A percentile compares a stretch with the other conserved stretches of the same genome.
Evolutionary conservation across 805 yeast species (phyloP).

Genomic region (Tetrapisispora pingtungensis): DNA sequence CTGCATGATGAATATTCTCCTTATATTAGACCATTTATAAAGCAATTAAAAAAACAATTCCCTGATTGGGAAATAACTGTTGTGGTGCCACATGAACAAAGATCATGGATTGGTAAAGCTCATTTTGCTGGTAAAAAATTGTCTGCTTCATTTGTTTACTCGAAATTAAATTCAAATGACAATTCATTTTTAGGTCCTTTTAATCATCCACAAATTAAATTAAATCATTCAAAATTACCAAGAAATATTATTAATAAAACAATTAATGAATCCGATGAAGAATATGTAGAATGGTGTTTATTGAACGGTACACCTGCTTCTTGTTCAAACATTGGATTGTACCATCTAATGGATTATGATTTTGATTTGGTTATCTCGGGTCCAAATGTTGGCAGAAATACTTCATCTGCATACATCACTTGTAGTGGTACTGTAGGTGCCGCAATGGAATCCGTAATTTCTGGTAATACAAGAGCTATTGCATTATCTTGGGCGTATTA

Average conservation of each 20-base stretch:
- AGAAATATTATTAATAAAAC: constrained; percentile 12
- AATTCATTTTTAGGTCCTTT: constrained; percentile 62
- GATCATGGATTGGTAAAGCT: constrained; percentile 98
- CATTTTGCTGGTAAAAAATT: constrained; percentile 74
- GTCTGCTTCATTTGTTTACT: constrained; percentile 52
- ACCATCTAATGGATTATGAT: constrained; percentile 47
- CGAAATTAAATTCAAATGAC: constrained; percentile 37
- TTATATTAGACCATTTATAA: constrained; percentile 71
- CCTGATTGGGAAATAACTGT: constrained; percentile 83
- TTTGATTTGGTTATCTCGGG: constrained; percentile 88
- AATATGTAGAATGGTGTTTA: constrained; percentile 70
- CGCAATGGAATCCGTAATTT: constrained; percentile 82
- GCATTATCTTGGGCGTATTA: constrained; percentile 84
- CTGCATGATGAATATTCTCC: constrained; percentile 72
- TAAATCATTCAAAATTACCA: constrained; percentile 22
- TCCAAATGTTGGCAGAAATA: constrained; percentile 91
- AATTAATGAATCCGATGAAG: constrained; percentile 2
- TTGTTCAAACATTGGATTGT: constrained; percentile 81
- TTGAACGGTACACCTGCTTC: constrained; percentile 95
- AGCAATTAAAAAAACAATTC: constrained; percentile 41
- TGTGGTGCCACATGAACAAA: constrained; percentile 69
- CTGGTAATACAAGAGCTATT: constrained; percentile 52
- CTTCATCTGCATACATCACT: constrained; percentile 77
- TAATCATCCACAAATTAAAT: constrained; percentile 37
- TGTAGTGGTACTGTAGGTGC: constrained; percentile 96